Evolutionary conservation across 208 protist species (phyloP).

Genomic region (Spongospora subterranea): DNA sequence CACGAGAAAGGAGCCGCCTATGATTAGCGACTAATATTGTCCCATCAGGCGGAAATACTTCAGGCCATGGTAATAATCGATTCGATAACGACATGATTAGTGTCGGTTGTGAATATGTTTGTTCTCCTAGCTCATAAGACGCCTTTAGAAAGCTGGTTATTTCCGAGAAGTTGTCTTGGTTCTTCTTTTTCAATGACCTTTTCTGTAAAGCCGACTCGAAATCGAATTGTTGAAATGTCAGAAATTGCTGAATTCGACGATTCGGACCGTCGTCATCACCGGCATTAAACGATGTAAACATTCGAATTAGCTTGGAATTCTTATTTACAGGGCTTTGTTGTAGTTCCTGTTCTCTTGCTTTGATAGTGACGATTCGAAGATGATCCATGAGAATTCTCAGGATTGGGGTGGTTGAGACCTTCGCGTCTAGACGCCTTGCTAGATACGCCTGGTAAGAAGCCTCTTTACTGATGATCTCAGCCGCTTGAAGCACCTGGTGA

Average conservation of each 20-base stretch:
- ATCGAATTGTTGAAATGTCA: background rate
- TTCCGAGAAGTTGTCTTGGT: background rate
- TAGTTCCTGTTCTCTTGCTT: background rate
- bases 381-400: conserved; percentile 33
- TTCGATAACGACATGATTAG: conserved; percentile 32
- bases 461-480: conserved; percentile 23
- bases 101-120: conserved; percentile 20
- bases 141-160: background rate
- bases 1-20: background rate
- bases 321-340: background rate
- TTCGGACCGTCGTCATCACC: background rate
- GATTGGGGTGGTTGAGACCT: conserved; percentile 7
- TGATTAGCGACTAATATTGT: background rate
- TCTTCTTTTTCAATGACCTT: background rate
- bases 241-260: conserved; percentile 25
- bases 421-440: background rate
- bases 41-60: background rate
- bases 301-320: conserved; percentile 38
- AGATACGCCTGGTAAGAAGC: background rate
- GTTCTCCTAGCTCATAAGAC: conserved; percentile 1
- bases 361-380: background rate
- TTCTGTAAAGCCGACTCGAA: conserved; percentile 42
- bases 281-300: conserved; percentile 40
- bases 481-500: background rate
- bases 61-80: conserved; percentile 30